A percentile compares a stretch with the other conserved stretches of the same genome.
phyloP scores from a whole-genome alignment of 176 grass and related monocot species.

The Cenchrus fungigraminus region DNA sequence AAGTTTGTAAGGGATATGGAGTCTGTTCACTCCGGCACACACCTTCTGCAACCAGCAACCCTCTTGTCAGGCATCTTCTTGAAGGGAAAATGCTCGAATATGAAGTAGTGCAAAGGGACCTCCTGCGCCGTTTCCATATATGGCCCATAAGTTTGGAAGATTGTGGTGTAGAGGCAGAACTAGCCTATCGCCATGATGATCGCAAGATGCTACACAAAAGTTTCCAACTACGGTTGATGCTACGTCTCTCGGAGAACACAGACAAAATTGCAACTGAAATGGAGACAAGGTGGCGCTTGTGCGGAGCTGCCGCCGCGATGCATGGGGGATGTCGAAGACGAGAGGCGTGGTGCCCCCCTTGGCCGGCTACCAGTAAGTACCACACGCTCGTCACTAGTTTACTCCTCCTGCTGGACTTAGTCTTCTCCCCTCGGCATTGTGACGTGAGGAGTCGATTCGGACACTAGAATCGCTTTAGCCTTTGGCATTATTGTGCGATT shows the following conservation, averaged over 20 bases:
- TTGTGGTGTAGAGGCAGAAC: neutral
- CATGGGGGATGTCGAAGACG: too few relatives aligned
- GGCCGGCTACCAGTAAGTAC: too few relatives aligned
- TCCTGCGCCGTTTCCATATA: neutral
- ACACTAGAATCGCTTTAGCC: too few relatives aligned
- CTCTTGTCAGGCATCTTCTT: neutral
- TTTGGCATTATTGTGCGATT: too few relatives aligned
- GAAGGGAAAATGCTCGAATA: neutral
- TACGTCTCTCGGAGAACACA: neutral
- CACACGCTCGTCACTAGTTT: too few relatives aligned
- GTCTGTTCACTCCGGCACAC: neutral
- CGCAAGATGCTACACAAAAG: neutral
- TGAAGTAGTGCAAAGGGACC: neutral
- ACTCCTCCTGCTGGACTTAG: too few relatives aligned
- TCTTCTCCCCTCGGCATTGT: too few relatives aligned
- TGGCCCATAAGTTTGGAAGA: neutral
- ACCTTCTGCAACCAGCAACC: neutral
- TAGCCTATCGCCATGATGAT: neutral
- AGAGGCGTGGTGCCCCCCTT: too few relatives aligned
- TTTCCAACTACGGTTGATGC: neutral
- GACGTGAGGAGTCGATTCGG: too few relatives aligned
- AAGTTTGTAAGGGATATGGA: neutral
- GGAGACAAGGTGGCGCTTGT: too few relatives aligned
- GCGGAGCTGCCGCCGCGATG: too few relatives aligned
- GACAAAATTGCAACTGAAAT: neutral